Evolutionary conservation across 1,284 basidiomycete genomes (phyloP), one percentile per base, ranked within the genome.

Genomic region (Melampsora americana): DNA sequence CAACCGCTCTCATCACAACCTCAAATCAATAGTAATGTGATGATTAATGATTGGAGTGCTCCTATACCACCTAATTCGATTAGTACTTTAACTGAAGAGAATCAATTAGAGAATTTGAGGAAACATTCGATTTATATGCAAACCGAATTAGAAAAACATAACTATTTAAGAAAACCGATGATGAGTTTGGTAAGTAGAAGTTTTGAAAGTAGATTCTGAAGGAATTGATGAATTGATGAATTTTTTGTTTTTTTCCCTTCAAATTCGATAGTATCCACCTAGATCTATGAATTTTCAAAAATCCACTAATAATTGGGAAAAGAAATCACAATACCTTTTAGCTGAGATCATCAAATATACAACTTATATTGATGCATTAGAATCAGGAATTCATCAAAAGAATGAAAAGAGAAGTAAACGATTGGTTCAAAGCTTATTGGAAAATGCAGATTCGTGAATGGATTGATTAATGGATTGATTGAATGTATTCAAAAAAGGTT

Each of bases 271-370:
- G 93, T 95, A 93, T 82, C 86, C 89, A 75, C 86, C 90, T 1
- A 87, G 89, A 12, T 89, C 90, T n/a, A 83, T 87, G 30, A 93
- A 92, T 80, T 86, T 88, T 1, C 81, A 85, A 78, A 96, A 90
- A 83, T 90, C 95, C 0, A 86, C 89, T 79, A 87, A 87, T 70
- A 99, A 99, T 82, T 99, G 95, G 93, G 91, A 93, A 82, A 90
- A 89, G 80, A 94, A 92, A 82, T 92, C 90, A 9, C 89, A 92
- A 81, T 92, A 92, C 82, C 85, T 98, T 60, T 86, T 95, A 73
- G 88, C 90, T 18, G 95, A 99, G 84, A 92, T 93, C 66, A 91
- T 93, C 82, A 98, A 98, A 83, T 99, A 96, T 83, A 89, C 93
- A 70, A 91, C 90, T n/a, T 99, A 99, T 83, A 89, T 94, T 77